Conservation (phyloP, 2,329 filamentous ascomycete species). For the Arthrocladium fulminans region DNA sequence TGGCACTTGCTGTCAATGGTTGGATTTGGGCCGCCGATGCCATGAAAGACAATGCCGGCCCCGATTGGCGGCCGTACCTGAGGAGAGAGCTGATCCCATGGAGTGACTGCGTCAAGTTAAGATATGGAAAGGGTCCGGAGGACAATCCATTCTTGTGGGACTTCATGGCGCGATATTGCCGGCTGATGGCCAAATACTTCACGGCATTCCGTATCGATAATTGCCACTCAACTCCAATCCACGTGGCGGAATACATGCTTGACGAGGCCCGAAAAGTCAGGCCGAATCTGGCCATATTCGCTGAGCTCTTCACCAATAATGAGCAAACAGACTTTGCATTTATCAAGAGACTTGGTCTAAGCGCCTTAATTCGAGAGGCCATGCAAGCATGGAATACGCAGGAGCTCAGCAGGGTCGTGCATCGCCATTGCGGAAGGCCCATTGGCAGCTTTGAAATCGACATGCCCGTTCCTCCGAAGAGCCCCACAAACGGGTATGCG, state of each 20-base stretch:
- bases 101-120: conserved; percentile 96
- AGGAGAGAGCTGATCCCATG: conserved; percentile 92
- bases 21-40: conserved; percentile 99
- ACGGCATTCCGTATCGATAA: conserved; percentile 95
- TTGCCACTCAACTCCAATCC: conserved; percentile 89
- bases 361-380: conserved; percentile 85
- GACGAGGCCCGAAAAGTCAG: conserved; percentile 85
- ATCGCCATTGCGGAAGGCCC: conserved; percentile 83
- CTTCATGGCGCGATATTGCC: conserved; percentile 87
- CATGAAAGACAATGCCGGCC: conserved; percentile 84
- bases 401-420: conserved; percentile 85
- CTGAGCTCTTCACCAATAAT: conserved; percentile 89
- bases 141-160: conserved; percentile 95
- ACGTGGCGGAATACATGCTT: conserved; percentile 88
- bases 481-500: conserved; percentile 24
- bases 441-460: conserved; percentile 98
- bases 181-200: conserved; percentile 89
- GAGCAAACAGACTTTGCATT: conserved; percentile 96
- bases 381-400: conserved; percentile 98
- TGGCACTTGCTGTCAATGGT: conserved; percentile 87
- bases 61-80: conserved; percentile 85
- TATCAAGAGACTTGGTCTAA: conserved; percentile 83
- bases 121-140: conserved; percentile 69
- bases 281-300: conserved; percentile 82
- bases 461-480: conserved; percentile 29